These are phyloP conservation scores for Kurtzmaniella natalensis DNA, from an alignment of 1,139 yeast genomes.

Conservation along the genomic window DNA sequence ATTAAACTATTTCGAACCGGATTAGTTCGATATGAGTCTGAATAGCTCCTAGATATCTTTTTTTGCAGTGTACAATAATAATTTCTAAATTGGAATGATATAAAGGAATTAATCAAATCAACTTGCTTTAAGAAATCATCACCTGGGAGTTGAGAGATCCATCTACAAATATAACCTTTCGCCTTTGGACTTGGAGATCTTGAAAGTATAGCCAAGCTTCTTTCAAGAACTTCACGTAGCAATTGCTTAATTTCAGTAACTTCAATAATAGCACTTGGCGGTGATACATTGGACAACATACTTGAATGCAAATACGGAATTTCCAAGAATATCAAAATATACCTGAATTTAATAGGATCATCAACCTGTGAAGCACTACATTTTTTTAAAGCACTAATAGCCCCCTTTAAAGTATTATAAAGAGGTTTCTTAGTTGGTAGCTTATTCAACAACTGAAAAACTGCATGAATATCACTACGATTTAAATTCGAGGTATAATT, in stretches of 20 bases:
- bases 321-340: constrained; percentile 60
- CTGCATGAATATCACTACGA: constrained; percentile 35
- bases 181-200: constrained; percentile 38
- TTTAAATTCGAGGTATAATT: constrained; percentile 46
- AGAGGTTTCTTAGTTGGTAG: constrained; percentile 61
- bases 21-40: not conserved
- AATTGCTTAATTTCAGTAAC: constrained; percentile 50
- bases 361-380: constrained; percentile 18
- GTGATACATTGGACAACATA: constrained; percentile 17
- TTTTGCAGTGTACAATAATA: constrained; percentile 34
- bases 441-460: constrained; percentile 38
- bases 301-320: constrained; percentile 54
- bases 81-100: constrained; percentile 56
- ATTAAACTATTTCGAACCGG: not conserved
- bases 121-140: constrained; percentile 43
- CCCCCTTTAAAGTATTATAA: constrained; percentile 46
- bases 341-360: constrained; percentile 38
- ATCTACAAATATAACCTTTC: constrained; percentile 46
- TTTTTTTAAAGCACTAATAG: constrained; percentile 44
- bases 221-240: constrained; percentile 61
- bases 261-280: constrained; percentile 23
- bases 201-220: constrained; percentile 63
- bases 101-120: constrained; percentile 56
- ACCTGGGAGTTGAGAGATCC: constrained; percentile 48
- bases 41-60: no score